Base-by-base conservation (phyloP, 495 filamentous ascomycete species). In the Trichocladium uniseriatum region DNA sequence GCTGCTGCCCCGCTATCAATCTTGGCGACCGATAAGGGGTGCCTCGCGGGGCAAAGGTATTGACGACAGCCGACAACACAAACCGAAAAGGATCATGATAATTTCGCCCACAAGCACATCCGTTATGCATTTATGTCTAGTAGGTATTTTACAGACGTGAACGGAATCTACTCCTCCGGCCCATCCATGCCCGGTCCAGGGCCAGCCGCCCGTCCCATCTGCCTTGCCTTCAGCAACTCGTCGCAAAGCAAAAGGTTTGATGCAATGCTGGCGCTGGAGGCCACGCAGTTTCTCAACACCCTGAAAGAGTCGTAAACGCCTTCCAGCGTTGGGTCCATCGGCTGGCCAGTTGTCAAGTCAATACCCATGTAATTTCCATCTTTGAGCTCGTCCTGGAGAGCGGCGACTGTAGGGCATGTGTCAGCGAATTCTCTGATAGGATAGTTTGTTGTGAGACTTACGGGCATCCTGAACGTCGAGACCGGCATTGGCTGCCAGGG, bases 271-370 rank as follows among this genome's bases (percentile, higher is more conserved):
- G 89, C 84, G 66, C 90, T 92, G 27, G 89, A 95, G 14, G 92
- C 88, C 56, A 97, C 81, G 61, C 82, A 87, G 69, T 97, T 96
- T 49, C 92, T 77, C 54, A 99, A 65, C 7, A 99, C 92, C 34
- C 94, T 80, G 79, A 89, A 99, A 5, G 89, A 95, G 63, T 99
- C 92, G 60, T 88, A 99, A 2, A 99, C 86, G 62, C 92, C 92
- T 58, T 82, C 82, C 46, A 90, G 81, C 21, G 88, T 78, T n/a
- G 92, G 94, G 56, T 97, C 92, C 90, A 97, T 97, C 5, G 92
- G 83, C 58, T 89, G 80, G 28, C 92, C 92, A 5, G 84, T 87
- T 45, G 79, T 74, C 39, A 99, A 73, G 59, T 96, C 83, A 49
- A 99, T 74, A 34, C 92, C 92, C 48, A 90, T 88, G 16, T 83